A percentile compares a stretch with the other conserved stretches of the same genome.
These are phyloP conservation scores for Myriosclerotinia curreyana DNA, from an alignment of 2,329 filamentous ascomycete species.

Conservation along the genomic window DNA sequence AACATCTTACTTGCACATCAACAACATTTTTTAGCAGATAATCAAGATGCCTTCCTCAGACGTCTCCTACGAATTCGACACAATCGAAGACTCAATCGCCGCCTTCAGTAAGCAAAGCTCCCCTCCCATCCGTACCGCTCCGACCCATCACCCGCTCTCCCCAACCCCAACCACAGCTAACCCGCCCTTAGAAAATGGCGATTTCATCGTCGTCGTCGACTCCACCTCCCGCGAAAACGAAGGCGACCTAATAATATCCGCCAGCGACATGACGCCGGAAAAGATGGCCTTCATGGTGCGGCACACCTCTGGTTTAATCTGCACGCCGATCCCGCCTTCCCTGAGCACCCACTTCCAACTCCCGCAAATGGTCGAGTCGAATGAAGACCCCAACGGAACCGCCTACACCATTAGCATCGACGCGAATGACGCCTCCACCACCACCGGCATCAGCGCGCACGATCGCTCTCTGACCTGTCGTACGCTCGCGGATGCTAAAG, in stretches of 20 bases:
- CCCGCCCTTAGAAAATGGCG: conserved; percentile 60
- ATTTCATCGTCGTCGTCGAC: conserved; percentile 96
- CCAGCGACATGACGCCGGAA: conserved; percentile 74
- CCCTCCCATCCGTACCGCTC: neutral
- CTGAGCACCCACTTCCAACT: conserved; percentile 73
- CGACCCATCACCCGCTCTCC: neutral
- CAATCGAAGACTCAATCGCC: conserved; percentile 61
- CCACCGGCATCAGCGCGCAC: conserved; percentile 86
- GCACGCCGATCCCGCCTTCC: conserved; percentile 72
- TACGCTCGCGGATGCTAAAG: conserved; percentile 65
- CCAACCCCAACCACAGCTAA: conserved; percentile 24
- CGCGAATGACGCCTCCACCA: conserved; percentile 66
- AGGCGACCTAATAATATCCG: conserved; percentile 95
- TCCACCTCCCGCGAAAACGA: conserved; percentile 92
- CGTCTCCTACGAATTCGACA: conserved; percentile 52
- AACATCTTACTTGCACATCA: neutral
- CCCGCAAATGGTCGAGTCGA: conserved; percentile 78
- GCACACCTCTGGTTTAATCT: conserved; percentile 86
- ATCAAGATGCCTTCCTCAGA: conserved; percentile 36
- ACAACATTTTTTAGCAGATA: neutral
- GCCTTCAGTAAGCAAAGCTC: conserved; percentile 60
- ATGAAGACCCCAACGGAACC: conserved; percentile 80
- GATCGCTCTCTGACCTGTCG: conserved; percentile 82
- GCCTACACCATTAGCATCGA: conserved; percentile 93
- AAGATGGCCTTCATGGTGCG: conserved; percentile 97